These are phyloP conservation scores for Trichoderma simmonsii DNA, from an alignment of 2,329 filamentous ascomycete species.

Conservation along the genomic window DNA sequence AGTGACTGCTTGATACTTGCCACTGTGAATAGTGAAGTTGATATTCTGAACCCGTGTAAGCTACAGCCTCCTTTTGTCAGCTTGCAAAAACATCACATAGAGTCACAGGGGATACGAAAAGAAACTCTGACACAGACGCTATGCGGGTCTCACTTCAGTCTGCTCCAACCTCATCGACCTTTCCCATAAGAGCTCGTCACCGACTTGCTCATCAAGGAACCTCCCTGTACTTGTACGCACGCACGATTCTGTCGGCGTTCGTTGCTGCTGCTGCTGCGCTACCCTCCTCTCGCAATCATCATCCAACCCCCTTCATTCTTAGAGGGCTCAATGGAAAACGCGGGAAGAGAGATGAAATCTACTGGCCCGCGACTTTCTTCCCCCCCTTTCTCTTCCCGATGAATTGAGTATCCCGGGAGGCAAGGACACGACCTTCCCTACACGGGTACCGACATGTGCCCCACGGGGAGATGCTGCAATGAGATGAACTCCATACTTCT, in stretches of 20 bases:
- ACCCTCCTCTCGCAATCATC: background rate
- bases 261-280: constrained; percentile 11
- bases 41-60: background rate
- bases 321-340: background rate
- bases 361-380: background rate
- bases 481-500: background rate
- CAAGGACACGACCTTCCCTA: background rate
- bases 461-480: constrained; percentile 11
- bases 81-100: background rate
- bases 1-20: background rate
- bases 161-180: background rate
- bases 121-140: background rate
- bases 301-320: background rate
- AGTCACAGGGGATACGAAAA: background rate
- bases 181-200: background rate
- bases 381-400: background rate
- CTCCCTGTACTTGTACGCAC: background rate
- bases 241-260: background rate
- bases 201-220: background rate
- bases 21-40: background rate
- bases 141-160: background rate
- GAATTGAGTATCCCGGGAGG: background rate
- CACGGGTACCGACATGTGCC: background rate
- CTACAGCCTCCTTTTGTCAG: background rate
- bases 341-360: background rate